Percentiles rank a stretch among this genome's conserved stretches.
These are phyloP conservation scores for Beauveria bassiana DNA, from an alignment of 2,329 filamentous ascomycete genomes.

Conservation along the genomic window DNA sequence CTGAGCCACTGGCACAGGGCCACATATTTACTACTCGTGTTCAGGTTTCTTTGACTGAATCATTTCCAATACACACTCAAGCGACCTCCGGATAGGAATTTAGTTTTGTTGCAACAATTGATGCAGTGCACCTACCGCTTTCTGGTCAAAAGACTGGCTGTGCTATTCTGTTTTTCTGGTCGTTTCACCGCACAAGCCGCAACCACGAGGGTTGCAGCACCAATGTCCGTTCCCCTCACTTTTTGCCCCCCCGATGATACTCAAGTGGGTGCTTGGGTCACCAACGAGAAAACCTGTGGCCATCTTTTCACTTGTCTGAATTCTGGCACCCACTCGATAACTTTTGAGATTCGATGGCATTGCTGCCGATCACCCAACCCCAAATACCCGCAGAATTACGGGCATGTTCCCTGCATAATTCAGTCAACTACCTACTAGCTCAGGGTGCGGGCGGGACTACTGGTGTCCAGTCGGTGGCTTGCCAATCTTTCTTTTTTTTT, in stretches of 20 bases:
- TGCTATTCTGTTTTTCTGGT: neutral
- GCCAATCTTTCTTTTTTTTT: neutral
- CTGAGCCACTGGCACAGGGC: too few relatives aligned
- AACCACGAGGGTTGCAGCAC: neutral
- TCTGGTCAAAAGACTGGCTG: neutral
- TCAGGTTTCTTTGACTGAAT: too few relatives aligned
- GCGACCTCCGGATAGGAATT: too few relatives aligned
- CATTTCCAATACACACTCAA: neutral
- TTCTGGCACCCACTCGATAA: neutral
- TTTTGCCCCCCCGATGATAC: neutral
- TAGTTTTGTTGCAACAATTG: too few relatives aligned
- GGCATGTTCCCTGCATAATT: neutral
- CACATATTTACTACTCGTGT: too few relatives aligned
- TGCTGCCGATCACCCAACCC: neutral
- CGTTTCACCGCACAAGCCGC: neutral
- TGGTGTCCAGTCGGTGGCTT: neutral
- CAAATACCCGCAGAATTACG: neutral
- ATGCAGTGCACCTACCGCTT: neutral
- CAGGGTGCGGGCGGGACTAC: too few relatives aligned
- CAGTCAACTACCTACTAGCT: neutral
- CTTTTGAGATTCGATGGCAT: conserved; percentile 5
- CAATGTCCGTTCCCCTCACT: neutral
- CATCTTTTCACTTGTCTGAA: neutral
- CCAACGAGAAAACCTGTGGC: too few relatives aligned
- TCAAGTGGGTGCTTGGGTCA: neutral